phyloP scores from a whole-genome alignment of 2,329 filamentous ascomycete genomes.

The Penicillium polonicum region DNA sequence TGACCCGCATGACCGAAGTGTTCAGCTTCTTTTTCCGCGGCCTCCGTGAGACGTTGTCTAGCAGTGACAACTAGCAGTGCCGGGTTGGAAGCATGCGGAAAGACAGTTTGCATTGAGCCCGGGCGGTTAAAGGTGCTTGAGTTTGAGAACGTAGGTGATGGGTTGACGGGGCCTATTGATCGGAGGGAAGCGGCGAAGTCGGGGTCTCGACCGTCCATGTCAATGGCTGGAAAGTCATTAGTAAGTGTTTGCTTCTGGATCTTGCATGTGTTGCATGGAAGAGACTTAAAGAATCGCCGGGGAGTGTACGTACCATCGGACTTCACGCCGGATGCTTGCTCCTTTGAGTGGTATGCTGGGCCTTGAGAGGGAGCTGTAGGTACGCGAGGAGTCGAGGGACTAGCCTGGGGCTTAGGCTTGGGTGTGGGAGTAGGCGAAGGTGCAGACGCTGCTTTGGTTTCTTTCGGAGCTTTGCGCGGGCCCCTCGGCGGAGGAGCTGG shows the following conservation, averaged over 20 bases:
- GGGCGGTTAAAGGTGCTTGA: constrained; percentile 51
- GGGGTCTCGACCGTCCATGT: constrained; percentile 61
- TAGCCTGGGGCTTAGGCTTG: background rate
- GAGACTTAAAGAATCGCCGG: background rate
- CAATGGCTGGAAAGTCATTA: constrained; percentile 47
- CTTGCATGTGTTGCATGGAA: background rate
- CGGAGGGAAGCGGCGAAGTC: constrained; percentile 79
- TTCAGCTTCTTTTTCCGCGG: constrained; percentile 56
- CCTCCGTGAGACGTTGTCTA: constrained; percentile 50
- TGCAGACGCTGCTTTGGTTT: constrained; percentile 36
- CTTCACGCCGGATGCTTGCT: constrained; percentile 33
- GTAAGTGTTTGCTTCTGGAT: background rate
- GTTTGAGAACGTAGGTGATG: constrained; percentile 56
- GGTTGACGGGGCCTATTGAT: constrained; percentile 58
- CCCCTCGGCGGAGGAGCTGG: constrained; percentile 36
- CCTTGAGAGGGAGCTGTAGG: constrained; percentile 20
- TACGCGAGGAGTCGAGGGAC: constrained; percentile 6
- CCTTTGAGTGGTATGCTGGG: constrained; percentile 37
- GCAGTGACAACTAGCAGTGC: constrained; percentile 55
- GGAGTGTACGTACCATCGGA: constrained; percentile 33
- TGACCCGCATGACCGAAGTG: constrained; percentile 46
- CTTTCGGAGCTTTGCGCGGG: constrained; percentile 27
- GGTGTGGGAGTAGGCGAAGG: constrained; percentile 24
- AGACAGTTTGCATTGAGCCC: constrained; percentile 37
- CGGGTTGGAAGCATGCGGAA: constrained; percentile 49